Base-by-base conservation (phyloP, 257 asterid species). In the Ballota nigra region DNA sequence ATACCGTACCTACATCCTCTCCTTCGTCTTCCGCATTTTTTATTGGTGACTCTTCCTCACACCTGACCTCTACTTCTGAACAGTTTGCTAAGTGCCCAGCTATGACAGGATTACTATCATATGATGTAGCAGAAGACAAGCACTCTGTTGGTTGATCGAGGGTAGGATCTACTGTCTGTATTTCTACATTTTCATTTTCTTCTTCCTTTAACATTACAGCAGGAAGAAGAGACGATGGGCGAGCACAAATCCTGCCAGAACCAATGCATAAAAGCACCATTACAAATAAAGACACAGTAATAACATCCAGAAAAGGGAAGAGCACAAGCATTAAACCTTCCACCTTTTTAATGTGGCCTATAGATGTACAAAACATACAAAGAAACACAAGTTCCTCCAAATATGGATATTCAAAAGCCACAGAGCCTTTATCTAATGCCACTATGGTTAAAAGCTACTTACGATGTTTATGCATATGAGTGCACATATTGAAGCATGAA, bases 211-310 rank as follows among this genome's bases (percentile, higher is more conserved):
- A 68, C 53, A 72, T 49, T 62, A 79, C 92, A 49, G 66, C 36
- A n/a, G 89, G 87, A 75, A 83, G 86, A 55, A 90, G 78, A 78
- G 86, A 82, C 19, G 92, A 77, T 5, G 89, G 83, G 33, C 96
- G 87, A 63, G 86, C 84, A 75, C 70, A 69, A 24, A 80, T 74
- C 91, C 97, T 88, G 86, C 66, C 49, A 69, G 45, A 75, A 41
- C 34, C 56, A 58, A 8, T 59, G 6, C 28, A 22, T 31, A 65
- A 11, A 45, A 62, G 4, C 22, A 67, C 16, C 20, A 45, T 18
- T 53, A 24, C 34, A 51, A 57, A 47, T 26, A 63, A 16, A 28
- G 41, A 55, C 29, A 31, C 70, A 62, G 75, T 51, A 65, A 23
- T 24, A 65, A 49, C 47, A 28, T 49, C 62, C 72, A 28, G 59